phyloP scores from a whole-genome alignment of 2,329 filamentous ascomycete species.

The Diaporthe sp. region DNA sequence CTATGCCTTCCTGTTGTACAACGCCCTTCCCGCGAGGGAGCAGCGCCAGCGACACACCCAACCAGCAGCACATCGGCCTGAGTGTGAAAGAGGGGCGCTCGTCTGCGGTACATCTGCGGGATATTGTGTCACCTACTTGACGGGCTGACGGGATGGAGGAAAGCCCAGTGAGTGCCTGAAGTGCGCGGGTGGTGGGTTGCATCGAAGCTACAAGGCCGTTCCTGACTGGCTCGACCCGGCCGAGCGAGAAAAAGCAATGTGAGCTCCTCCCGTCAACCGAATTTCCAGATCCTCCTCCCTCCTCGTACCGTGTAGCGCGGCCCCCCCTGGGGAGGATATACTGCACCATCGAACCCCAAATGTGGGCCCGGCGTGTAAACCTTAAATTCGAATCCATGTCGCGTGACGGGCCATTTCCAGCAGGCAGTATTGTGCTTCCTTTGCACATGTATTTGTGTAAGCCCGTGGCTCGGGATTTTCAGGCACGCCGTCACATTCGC shows the following conservation, averaged over 20 bases:
- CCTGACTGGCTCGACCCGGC: slow-evolving; percentile 24
- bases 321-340: not conserved
- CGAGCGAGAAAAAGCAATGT: slow-evolving; percentile 16
- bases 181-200: slow-evolving; percentile 7
- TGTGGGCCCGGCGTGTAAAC: slow-evolving; percentile 17
- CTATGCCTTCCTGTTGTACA: not conserved
- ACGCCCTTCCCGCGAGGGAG: slow-evolving; percentile 15
- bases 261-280: slow-evolving; percentile 23
- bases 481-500: slow-evolving; percentile 20
- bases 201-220: slow-evolving; percentile 5
- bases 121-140: slow-evolving; percentile 16
- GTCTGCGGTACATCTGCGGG: slow-evolving; percentile 1
- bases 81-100: not conserved
- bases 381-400: slow-evolving; percentile 13
- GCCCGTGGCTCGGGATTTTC: slow-evolving; percentile 2
- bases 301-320: not conserved
- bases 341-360: slow-evolving; percentile 3
- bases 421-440: not conserved
- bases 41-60: not conserved
- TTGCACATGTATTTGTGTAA: not conserved
- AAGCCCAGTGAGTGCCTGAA: not conserved
- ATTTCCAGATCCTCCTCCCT: slow-evolving; percentile 12
- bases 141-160: not conserved
- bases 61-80: not conserved
- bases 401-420: slow-evolving; percentile 5